These are phyloP conservation scores for Biancaea sappan DNA, from an alignment of 306 rosid genomes.

Conservation along the genomic window DNA sequence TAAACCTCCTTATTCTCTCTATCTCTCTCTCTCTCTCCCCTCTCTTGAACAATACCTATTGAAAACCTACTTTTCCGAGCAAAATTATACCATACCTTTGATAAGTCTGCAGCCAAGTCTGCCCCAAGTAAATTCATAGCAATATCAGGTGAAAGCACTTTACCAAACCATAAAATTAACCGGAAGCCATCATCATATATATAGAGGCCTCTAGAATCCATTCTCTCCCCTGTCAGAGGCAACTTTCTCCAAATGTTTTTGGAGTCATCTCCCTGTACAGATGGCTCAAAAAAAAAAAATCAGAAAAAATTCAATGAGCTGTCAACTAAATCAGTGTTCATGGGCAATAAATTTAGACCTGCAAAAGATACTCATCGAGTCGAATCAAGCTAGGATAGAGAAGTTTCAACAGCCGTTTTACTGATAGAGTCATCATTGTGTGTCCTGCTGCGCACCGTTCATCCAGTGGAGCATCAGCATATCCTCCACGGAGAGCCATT, in stretches of 20 bases:
- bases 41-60: conserved; percentile 20
- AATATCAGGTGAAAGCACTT: conserved; percentile 85
- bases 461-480: conserved; percentile 77
- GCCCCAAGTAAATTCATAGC: conserved; percentile 84
- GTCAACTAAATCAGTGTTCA: conserved; percentile 13
- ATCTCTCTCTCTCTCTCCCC: not conserved
- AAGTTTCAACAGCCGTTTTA: conserved; percentile 77
- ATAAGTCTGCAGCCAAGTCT: conserved; percentile 84
- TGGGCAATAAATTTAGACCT: conserved; percentile 49
- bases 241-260: conserved; percentile 64
- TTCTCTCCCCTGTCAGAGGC: conserved; percentile 76
- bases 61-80: conserved; percentile 10
- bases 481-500: conserved; percentile 85
- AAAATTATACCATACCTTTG: conserved; percentile 68
- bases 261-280: conserved; percentile 52
- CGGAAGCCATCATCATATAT: conserved; percentile 80
- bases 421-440: conserved; percentile 80
- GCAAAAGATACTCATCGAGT: conserved; percentile 77
- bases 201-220: conserved; percentile 89
- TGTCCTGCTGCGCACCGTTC: conserved; percentile 89
- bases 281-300: conserved; percentile 46
- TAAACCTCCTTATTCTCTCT: conserved; percentile 9
- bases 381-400: conserved; percentile 83
- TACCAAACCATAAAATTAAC: conserved; percentile 85
- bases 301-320: conserved; percentile 34